Evolutionary conservation across 139 green algal genomes (phyloP).

Genomic region (Micractinium sp.): DNA sequence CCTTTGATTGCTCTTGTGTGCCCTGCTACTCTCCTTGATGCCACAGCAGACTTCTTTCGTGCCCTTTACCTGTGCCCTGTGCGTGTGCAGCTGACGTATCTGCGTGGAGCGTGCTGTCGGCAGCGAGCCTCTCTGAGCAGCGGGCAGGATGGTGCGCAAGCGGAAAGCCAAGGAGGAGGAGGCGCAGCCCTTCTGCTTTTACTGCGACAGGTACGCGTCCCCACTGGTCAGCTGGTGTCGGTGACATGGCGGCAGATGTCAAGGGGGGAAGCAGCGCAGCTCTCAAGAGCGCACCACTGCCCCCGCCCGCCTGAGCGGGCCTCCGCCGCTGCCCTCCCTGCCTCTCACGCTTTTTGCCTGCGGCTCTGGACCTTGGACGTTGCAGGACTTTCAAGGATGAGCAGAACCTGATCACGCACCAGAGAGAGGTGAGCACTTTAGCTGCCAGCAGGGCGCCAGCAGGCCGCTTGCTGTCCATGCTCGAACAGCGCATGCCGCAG

Average conservation of each 20-base stretch:
- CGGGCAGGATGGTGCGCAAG: conserved; percentile 63
- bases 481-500: no score
- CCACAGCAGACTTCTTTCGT: no score
- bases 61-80: no score
- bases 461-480: no score
- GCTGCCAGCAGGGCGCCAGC: no score
- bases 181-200: conserved; percentile 82
- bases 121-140: neutral
- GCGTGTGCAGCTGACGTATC: no score
- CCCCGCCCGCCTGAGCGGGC: neutral
- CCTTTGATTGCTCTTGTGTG: no score
- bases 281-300: neutral
- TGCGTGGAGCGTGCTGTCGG: neutral
- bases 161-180: conserved; percentile 63
- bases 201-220: conserved; percentile 72
- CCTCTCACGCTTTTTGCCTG: neutral
- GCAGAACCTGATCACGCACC: conserved; percentile 86
- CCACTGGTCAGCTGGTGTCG: neutral
- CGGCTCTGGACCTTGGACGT: neutral
- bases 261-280: neutral
- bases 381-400: conserved; percentile 84
- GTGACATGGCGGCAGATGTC: neutral
- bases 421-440: conserved; percentile 34
- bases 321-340: neutral
- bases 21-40: no score